Evolutionary conservation across 495 filamentous ascomycete genomes (phyloP), one percentile per base, ranked within the genome.

Genomic region (Podospora didyma): DNA sequence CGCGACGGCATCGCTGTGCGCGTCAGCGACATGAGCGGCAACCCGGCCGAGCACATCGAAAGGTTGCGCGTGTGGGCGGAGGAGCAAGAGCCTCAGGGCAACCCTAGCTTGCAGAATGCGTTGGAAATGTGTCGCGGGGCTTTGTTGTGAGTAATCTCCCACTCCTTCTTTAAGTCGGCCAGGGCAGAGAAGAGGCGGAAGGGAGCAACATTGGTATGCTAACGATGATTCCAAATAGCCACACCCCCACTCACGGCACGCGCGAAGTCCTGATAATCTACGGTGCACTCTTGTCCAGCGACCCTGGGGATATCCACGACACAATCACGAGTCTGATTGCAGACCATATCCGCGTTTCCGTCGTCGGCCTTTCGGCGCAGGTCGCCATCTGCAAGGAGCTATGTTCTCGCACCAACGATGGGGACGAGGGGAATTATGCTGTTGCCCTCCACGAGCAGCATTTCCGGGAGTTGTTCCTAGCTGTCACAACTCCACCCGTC

Each of bases 271-370:
- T 99, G 14, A 83, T 99, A 31, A 82, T 97, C 47, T 96, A 92
- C 64, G 95, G 94, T 44, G 94, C 93, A 26, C 81, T 97, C 2
- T 82, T 94, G 17, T 89, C 90, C 28, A 88, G 85, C 58, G 94
- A 99, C 61, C 94, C 94, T 0, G 90, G 92, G 48, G 95, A 99
- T 70, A 97, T 99, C 56, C 90, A 96, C 67, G 82, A 88, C 61
- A 99, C 92, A 1, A 93, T 97, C 66, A 73, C 76, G 20, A 77
- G 81, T 10, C 83, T 96, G 22, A 80, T 93, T 22, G 69, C 73
- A 53, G 91, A 96, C 69, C 84, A 87, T 22, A 91, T 99, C 59
- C 87, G 88, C 16, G 89, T 96, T 34, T 83, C 86, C 17, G 82
- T 99, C 51, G 86, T 99, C 48, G 94, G 94, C 3, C 81, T 99